A percentile compares a stretch with the other conserved stretches of the same genome.
phyloP scores from a whole-genome alignment of 2,329 filamentous ascomycete genomes.

The Bipolaris zeicola region DNA sequence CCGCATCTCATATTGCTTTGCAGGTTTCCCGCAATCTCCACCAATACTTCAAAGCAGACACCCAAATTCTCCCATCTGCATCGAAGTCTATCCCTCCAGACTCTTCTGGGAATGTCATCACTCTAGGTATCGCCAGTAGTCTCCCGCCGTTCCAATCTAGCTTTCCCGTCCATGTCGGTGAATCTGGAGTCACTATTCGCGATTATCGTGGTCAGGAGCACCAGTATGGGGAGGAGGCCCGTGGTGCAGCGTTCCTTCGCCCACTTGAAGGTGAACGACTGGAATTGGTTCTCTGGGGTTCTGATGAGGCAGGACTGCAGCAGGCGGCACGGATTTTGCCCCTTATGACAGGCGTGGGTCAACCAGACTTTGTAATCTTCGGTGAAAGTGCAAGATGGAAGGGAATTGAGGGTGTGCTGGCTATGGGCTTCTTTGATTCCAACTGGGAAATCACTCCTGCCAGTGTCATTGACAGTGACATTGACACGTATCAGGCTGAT shows the following conservation, averaged over 20 bases:
- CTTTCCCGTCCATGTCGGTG: slow-evolving; percentile 41
- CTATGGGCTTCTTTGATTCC: slow-evolving; percentile 62
- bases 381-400: slow-evolving; percentile 55
- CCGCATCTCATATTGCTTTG: slow-evolving; percentile 51
- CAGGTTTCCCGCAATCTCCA: slow-evolving; percentile 63
- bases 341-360: slow-evolving; percentile 61
- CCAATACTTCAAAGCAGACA: slow-evolving; percentile 63
- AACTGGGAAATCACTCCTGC: slow-evolving; percentile 58
- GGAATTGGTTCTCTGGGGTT: slow-evolving; percentile 63
- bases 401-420: slow-evolving; percentile 58
- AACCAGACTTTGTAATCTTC: slow-evolving; percentile 63
- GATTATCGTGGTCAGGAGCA: slow-evolving; percentile 29
- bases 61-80: slow-evolving; percentile 43
- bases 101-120: slow-evolving; percentile 55
- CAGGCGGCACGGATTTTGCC: slow-evolving; percentile 61
- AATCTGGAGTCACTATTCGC: slow-evolving; percentile 25
- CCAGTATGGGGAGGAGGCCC: slow-evolving; percentile 39
- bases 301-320: slow-evolving; percentile 53
- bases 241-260: slow-evolving; percentile 59
- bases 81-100: background rate
- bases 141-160: slow-evolving; percentile 25
- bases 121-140: slow-evolving; percentile 38
- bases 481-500: background rate
- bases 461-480: slow-evolving; percentile 47
- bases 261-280: slow-evolving; percentile 56